Conservation (phyloP, 2,329 filamentous ascomycete genomes). For the Epichloe glyceriae region DNA sequence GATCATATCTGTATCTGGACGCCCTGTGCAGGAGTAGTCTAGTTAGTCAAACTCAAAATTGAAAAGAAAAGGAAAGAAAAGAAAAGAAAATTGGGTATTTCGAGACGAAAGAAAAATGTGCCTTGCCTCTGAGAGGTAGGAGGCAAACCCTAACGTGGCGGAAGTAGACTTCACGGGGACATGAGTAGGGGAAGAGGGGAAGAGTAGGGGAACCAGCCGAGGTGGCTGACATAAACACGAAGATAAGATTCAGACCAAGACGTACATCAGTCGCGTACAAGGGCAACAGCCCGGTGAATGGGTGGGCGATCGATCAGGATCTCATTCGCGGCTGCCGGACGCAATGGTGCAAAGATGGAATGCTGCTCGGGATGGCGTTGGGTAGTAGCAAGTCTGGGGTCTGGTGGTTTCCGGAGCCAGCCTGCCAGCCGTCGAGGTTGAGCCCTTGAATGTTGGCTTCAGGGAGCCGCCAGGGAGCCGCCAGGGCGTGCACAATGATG, state of each 20-base stretch:
- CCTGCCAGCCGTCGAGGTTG: neutral
- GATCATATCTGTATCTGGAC: conserved; percentile 49
- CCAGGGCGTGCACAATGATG: neutral
- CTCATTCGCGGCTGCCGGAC: conserved; percentile 1
- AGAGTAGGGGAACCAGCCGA: neutral
- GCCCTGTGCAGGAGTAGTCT: conserved; percentile 23
- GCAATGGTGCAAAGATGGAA: neutral
- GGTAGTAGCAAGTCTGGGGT: neutral
- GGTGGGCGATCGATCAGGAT: conserved; percentile 1
- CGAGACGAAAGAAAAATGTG: neutral
- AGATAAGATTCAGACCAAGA: neutral
- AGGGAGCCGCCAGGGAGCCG: neutral
- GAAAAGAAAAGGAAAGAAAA: neutral
- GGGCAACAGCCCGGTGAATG: conserved; percentile 3
- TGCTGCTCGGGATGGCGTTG: neutral
- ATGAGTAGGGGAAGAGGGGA: neutral
- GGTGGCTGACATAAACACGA: neutral
- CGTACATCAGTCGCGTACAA: conserved; percentile 3
- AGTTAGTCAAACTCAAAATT: conserved; percentile 1
- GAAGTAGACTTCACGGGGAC: conserved; percentile 2
- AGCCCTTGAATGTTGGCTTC: neutral
- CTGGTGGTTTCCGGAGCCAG: neutral
- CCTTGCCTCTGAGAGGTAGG: neutral
- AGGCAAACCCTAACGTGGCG: neutral
- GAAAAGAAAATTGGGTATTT: too few relatives aligned